Conservation (phyloP, 768 basidiomycete genomes). For the Suillus decipiens region DNA sequence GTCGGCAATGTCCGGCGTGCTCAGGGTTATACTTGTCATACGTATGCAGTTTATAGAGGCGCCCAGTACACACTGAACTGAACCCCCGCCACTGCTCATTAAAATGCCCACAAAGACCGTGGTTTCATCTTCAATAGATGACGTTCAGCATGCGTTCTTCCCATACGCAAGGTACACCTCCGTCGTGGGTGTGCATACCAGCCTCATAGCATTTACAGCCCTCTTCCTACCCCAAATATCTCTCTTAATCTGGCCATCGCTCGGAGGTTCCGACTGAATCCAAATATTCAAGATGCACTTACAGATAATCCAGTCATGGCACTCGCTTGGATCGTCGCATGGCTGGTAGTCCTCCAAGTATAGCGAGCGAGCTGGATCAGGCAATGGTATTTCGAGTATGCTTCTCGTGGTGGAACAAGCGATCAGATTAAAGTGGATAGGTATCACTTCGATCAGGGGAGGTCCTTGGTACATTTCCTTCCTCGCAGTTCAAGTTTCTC, state of each 20-base stretch:
- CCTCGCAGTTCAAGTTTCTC: constrained; percentile 7
- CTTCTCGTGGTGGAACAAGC: constrained; percentile 42
- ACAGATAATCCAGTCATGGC: constrained; percentile 59
- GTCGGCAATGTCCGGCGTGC: no score
- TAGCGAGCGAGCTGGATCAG: constrained; percentile 78
- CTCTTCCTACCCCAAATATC: constrained; percentile 71
- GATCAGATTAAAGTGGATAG: constrained; percentile 46
- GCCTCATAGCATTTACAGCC: constrained; percentile 63
- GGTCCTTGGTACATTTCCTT: constrained; percentile 39
- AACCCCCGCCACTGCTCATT: not conserved
- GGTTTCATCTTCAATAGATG: constrained; percentile 1
- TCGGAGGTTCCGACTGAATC: constrained; percentile 55
- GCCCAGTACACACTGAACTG: no score
- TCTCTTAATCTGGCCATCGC: constrained; percentile 39
- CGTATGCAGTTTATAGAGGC: no score
- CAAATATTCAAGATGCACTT: constrained; percentile 64
- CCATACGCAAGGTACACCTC: constrained; percentile 65
- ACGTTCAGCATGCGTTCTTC: constrained; percentile 27
- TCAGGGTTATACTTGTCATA: no score
- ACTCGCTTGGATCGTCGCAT: constrained; percentile 55
- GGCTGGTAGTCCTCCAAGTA: constrained; percentile 52
- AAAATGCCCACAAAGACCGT: constrained; percentile 7
- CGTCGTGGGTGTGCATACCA: constrained; percentile 64
- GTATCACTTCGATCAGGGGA: constrained; percentile 38
- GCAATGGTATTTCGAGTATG: constrained; percentile 52